phyloP scores from a whole-genome alignment of 208 protist species.

The Herpetomonas tarakana region DNA sequence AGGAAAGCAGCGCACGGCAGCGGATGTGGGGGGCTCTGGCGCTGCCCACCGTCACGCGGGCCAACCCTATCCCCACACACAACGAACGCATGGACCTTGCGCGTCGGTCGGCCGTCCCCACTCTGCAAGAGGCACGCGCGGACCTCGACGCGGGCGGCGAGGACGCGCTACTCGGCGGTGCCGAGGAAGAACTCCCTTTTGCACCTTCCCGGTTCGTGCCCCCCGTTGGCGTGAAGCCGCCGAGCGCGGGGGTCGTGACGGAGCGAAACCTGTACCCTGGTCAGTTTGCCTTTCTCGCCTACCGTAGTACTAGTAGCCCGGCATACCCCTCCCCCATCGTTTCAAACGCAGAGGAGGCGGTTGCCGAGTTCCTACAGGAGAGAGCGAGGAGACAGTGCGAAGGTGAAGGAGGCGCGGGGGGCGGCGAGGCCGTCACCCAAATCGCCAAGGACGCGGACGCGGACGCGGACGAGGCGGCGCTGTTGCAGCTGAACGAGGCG shows the following conservation, averaged over 20 bases:
- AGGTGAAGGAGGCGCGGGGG: too few species aligned
- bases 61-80: neutral
- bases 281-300: slow-evolving; percentile 54
- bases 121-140: neutral
- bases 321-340: neutral
- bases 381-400: too few species aligned
- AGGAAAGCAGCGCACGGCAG: neutral
- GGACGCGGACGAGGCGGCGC: too few species aligned
- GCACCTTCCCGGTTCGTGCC: slow-evolving; percentile 28
- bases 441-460: too few species aligned
- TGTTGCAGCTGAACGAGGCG: neutral
- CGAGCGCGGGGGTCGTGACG: slow-evolving; percentile 65
- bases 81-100: neutral
- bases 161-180: neutral
- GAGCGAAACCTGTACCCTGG: slow-evolving; percentile 71
- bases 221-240: slow-evolving; percentile 26
- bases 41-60: neutral
- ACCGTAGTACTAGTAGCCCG: slow-evolving; percentile 8
- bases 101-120: neutral
- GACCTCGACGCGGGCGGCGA: neutral
- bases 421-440: too few species aligned
- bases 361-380: neutral
- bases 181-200: slow-evolving; percentile 4
- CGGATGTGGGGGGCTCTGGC: neutral
- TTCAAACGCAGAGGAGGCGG: neutral